Evolutionary conservation across 257 asterid genomes (phyloP).

Genomic region (Handroanthus guayacan): DNA sequence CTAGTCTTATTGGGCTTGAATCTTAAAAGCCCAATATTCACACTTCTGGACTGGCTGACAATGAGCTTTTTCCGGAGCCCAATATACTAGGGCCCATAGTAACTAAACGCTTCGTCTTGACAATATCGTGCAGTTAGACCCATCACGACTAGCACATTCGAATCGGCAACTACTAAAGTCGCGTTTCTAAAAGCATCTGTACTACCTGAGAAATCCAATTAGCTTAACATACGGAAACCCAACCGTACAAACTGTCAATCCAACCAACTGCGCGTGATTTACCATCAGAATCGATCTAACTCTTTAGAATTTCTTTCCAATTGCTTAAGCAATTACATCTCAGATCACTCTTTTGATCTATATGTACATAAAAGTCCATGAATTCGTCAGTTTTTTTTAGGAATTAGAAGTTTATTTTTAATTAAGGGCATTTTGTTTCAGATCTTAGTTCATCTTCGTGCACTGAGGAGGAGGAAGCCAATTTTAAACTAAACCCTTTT

Average conservation of each 20-base stretch:
- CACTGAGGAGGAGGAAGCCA: slow-evolving; percentile 31
- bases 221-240: slow-evolving; percentile 20
- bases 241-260: slow-evolving; percentile 49
- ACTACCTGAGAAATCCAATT: background rate
- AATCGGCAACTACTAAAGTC: slow-evolving; percentile 33
- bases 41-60: too few relatives aligned
- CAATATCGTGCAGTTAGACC: slow-evolving; percentile 3
- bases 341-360: slow-evolving; percentile 33
- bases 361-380: slow-evolving; percentile 20
- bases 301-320: slow-evolving; percentile 2
- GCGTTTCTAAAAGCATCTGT: background rate
- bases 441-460: slow-evolving; percentile 33
- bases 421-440: slow-evolving; percentile 13
- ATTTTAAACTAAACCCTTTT: slow-evolving; percentile 4
- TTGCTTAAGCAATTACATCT: slow-evolving; percentile 27
- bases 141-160: background rate
- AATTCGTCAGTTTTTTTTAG: slow-evolving; percentile 10
- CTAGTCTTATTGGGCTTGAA: too few relatives aligned
- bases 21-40: too few relatives aligned
- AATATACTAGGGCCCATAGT: too few relatives aligned
- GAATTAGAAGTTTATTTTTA: slow-evolving; percentile 7
- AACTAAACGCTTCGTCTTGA: too few relatives aligned
- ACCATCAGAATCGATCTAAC: slow-evolving; percentile 19
- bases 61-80: too few relatives aligned
- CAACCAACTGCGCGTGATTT: slow-evolving; percentile 21